Evolutionary conservation across 352 stramenopile species (phyloP), one percentile per base, ranked within the genome.

Genomic region (Phytophthora pinifolia): DNA sequence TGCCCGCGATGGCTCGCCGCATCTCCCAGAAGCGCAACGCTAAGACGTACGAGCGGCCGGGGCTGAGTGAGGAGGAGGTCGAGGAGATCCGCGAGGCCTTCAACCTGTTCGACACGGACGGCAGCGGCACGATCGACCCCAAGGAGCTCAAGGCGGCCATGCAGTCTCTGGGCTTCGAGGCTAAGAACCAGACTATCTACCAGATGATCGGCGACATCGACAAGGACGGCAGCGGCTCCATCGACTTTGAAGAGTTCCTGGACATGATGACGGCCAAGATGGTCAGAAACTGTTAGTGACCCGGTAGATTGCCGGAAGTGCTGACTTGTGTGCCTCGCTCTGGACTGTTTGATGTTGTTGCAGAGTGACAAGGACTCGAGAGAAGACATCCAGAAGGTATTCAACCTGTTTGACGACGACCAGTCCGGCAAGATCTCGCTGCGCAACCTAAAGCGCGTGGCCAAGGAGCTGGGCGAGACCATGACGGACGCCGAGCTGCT

Each of bases 401-500:
- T 99, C 66, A 89, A 95, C 47, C 81, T 99, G 3, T 99, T 99
- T 68, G 96, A 99, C 65, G 95, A 98, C 65, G 96, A 98, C 71
- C 92, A 98, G 60, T 97, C 90, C 50, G 96, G 96, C 15, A 98
- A 98, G 62, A 98, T 99, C 65, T 97, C 89, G 32, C 89, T 98
- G 62, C 83, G 88, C 22, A 98, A 99, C 74, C 84, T 99, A 54
- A 99, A 98, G 69, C 83, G 96, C 54, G 94, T 99, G 31, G 96
- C 97, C 15, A 97, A 98, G 57, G 96, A 99, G 67, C 77, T 99
- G n/a, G 97, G 97, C 33, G 97, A 99, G 80, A 98, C 92, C 59
- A 98, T 99, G 88, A 98, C 95, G 18, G 94, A 99, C 70, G 96
- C 98, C 50, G 97, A 99, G 83, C 74, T 99, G 60, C 86, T 98